These are phyloP conservation scores for Alternaria ethzedia DNA, from an alignment of 2,329 filamentous ascomycete species.

Conservation along the genomic window DNA sequence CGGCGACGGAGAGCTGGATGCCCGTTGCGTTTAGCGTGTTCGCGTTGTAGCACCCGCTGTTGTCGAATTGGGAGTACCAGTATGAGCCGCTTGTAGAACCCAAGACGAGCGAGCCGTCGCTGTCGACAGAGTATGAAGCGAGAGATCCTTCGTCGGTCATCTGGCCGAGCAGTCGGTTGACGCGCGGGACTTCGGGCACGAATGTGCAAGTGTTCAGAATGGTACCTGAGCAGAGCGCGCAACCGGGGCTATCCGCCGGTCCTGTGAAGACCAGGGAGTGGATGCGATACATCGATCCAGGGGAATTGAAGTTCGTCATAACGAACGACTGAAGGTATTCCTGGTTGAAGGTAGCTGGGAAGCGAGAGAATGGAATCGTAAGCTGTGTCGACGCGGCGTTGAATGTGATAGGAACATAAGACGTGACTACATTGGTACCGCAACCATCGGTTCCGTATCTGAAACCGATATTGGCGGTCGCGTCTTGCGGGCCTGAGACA, in stretches of 20 bases:
- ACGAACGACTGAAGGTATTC: conserved; percentile 5
- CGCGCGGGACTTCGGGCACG: background rate
- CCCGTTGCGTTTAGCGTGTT: conserved; percentile 7
- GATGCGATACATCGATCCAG: conserved; percentile 1
- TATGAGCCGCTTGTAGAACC: background rate
- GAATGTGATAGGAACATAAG: conserved; percentile 8
- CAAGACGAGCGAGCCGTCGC: conserved; percentile 4
- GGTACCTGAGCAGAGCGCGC: conserved; percentile 10
- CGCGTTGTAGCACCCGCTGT: conserved; percentile 5
- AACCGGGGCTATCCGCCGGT: conserved; percentile 9
- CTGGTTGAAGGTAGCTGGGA: conserved; percentile 1
- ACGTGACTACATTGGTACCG: conserved; percentile 8
- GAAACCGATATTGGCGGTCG: conserved; percentile 6
- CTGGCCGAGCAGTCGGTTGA: conserved; percentile 1
- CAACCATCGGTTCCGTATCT: conserved; percentile 5
- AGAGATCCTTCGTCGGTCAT: conserved; percentile 9
- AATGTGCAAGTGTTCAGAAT: conserved; percentile 12
- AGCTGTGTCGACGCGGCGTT: conserved; percentile 1
- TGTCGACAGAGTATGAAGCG: conserved; percentile 3
- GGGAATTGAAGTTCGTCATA: conserved; percentile 4
- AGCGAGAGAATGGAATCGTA: conserved; percentile 4
- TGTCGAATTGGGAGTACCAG: conserved; percentile 9
- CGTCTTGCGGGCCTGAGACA: conserved; percentile 5
- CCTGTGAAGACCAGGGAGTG: conserved; percentile 6
- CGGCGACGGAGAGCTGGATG: conserved; percentile 6